Conservation (phyloP, 371 early-diverging fungal genomes). For the Rhizomucor pusillus region DNA sequence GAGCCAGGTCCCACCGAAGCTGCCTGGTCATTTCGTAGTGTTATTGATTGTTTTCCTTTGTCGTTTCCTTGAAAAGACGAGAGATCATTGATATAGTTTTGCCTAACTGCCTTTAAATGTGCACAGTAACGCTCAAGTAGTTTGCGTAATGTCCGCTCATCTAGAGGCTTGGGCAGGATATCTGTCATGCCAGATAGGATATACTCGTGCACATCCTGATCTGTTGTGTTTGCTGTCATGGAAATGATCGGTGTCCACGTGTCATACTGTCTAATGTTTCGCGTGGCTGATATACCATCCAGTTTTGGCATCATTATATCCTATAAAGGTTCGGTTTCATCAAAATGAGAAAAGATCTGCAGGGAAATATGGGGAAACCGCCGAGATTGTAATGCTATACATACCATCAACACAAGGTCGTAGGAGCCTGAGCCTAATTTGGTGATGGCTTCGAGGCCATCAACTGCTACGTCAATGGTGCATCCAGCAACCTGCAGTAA, state of each 20-base stretch:
- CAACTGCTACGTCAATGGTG: constrained; percentile 68
- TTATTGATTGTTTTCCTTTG: neutral
- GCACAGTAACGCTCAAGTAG: constrained; percentile 56
- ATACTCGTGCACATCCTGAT: constrained; percentile 64
- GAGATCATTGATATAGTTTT: constrained; percentile 1
- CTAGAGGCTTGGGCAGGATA: constrained; percentile 76
- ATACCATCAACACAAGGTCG: constrained; percentile 77
- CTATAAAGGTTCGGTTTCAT: too few species aligned
- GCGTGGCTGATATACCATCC: constrained; percentile 73
- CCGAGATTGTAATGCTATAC: neutral
- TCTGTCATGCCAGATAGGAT: constrained; percentile 77
- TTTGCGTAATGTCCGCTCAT: constrained; percentile 31
- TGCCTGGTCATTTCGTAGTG: neutral
- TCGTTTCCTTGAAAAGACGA: too few species aligned
- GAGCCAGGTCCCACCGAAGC: neutral
- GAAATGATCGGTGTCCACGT: constrained; percentile 74
- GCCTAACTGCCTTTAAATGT: constrained; percentile 35
- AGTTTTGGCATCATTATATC: constrained; percentile 77
- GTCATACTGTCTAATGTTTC: constrained; percentile 73
- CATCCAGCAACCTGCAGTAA: constrained; percentile 72
- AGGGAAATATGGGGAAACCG: neutral
- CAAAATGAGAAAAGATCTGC: neutral
- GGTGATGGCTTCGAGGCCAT: constrained; percentile 67
- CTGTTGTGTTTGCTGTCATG: constrained; percentile 72
- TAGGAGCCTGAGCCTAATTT: constrained; percentile 51